Base-by-base conservation (phyloP, 2,329 filamentous ascomycete species). In the Neophaeococcomyces mojaviensis region DNA sequence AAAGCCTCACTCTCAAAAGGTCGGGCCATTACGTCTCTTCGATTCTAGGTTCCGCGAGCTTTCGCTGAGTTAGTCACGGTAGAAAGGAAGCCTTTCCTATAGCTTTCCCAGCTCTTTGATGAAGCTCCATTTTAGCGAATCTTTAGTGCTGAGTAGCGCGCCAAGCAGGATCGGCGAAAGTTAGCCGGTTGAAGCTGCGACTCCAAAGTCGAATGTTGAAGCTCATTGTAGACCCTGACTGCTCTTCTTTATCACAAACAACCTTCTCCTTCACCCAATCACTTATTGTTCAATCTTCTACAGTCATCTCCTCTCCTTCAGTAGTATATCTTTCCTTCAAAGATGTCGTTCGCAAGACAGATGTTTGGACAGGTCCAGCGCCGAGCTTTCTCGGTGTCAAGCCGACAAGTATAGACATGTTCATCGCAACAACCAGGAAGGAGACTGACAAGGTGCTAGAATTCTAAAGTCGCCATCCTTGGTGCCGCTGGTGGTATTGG, bases 401-500 rank as follows among this genome's bases (percentile, higher is more conserved):
- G 84, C 61, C 77, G 81, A 70, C 77, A 87, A 72, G 85, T 89
- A 71, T 16, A 68, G 78, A 69, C 47, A 31, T 48, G 43, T 41
- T 26, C 44, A 39, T 49, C 45, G 35, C 52, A 28, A 42, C 37
- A 42, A 22, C 28, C 20, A 26, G 12, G n/a, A 28, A n/a, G 13
- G 2, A 19, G 16, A 18, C 32, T 40, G 35, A 44, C 31, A 34
- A 13, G n/a, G 15, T 39, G 39, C 4, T 58, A 98, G 92, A 81
- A 88, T 65, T 94, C 89, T 73, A 97, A 97, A 81, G 92, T 98
- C 63, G 82, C 89, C 66, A 88, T 98, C 60, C 86, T 97, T 69
- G 92, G 92, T 77, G 92, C 92, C 60, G 85, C 85, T 64, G 92
- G 92, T 75, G 92, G 92, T 72, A 98, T 98, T 75, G 92, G 92